Percentiles rank a stretch among this genome's conserved stretches.
phyloP scores from a whole-genome alignment of 768 basidiomycete genomes.

The Pleurotus tuoliensis region DNA sequence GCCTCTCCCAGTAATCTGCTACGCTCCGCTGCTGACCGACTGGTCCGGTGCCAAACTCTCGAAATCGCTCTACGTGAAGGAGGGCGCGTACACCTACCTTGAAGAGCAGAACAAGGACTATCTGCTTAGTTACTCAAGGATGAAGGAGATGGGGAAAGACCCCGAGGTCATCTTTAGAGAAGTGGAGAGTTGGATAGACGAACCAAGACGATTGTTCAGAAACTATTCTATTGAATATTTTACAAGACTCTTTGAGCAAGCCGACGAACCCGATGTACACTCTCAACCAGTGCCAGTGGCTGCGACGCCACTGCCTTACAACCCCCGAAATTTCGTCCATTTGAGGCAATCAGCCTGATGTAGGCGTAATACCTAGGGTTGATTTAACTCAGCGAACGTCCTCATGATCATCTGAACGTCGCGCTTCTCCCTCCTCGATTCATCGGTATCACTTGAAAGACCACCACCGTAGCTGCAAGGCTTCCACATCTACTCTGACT shows the following conservation, averaged over 20 bases:
- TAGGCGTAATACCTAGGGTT: no score
- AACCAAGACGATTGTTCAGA: slow-evolving; percentile 20
- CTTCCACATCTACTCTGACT: no score
- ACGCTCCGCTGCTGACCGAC: slow-evolving; percentile 23
- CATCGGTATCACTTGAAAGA: no score
- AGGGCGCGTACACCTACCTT: slow-evolving; percentile 23
- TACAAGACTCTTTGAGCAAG: slow-evolving; percentile 11
- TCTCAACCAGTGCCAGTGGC: background rate
- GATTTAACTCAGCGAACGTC: no score
- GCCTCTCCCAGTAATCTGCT: slow-evolving; percentile 14
- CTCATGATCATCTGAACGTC: no score
- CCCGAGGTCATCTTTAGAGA: slow-evolving; percentile 15
- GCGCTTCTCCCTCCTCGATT: no score
- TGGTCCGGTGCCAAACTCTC: slow-evolving; percentile 28
- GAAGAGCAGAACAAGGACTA: slow-evolving; percentile 17
- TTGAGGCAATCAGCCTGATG: no score
- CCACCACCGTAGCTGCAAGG: no score
- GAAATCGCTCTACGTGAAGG: slow-evolving; percentile 24
- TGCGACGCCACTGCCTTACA: no score
- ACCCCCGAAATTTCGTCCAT: no score
- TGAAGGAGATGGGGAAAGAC: slow-evolving; percentile 21
- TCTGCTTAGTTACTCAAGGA: slow-evolving; percentile 19
- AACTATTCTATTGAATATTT: slow-evolving; percentile 18
- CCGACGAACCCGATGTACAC: background rate
- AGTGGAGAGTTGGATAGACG: slow-evolving; percentile 22